These are phyloP conservation scores for Phytopythium montanum DNA, from an alignment of 352 stramenopile genomes.

Conservation along the genomic window DNA sequence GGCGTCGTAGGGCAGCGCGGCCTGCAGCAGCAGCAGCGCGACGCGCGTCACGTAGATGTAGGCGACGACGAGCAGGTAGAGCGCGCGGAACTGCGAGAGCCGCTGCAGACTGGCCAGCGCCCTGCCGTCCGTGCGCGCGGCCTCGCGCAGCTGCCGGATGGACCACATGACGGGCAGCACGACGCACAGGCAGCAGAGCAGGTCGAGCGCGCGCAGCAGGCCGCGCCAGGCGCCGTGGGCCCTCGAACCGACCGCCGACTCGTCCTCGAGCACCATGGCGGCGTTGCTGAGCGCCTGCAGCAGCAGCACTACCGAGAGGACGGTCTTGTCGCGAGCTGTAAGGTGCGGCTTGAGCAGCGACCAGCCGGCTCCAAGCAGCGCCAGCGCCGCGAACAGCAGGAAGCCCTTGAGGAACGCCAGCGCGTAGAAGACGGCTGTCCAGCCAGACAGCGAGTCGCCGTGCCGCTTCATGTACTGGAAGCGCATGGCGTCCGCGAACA, in stretches of 20 bases:
- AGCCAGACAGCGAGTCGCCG: conserved; percentile 91
- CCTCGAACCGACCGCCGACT: conserved; percentile 73
- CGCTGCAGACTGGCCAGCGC: conserved; percentile 87
- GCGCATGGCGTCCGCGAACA: conserved; percentile 94
- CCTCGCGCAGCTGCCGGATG: conserved; percentile 78
- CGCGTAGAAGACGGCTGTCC: conserved; percentile 93
- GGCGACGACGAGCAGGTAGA: conserved; percentile 96
- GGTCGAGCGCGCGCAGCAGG: conserved; percentile 94
- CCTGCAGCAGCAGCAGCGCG: conserved; percentile 91
- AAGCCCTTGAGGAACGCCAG: conserved; percentile 95
- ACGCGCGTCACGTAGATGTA: conserved; percentile 99
- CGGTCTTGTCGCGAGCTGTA: conserved; percentile 90
- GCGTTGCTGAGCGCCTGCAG: conserved; percentile 95
- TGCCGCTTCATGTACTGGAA: conserved; percentile 96
- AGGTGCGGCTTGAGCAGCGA: conserved; percentile 96
- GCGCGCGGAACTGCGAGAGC: conserved; percentile 94
- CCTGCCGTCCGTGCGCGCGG: conserved; percentile 88
- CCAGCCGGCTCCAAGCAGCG: conserved; percentile 97
- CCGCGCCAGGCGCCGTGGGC: conserved; percentile 77
- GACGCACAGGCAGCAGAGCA: conserved; percentile 96
- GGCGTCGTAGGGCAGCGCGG: conserved; percentile 90
- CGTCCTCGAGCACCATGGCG: conserved; percentile 86
- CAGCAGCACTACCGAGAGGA: conserved; percentile 92
- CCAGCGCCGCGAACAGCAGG: conserved; percentile 96
- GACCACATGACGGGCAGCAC: conserved; percentile 97